Percentiles rank a stretch among this genome's conserved stretches.
phyloP scores from a whole-genome alignment of 2,329 filamentous ascomycete species.

The Claviceps capensis region DNA sequence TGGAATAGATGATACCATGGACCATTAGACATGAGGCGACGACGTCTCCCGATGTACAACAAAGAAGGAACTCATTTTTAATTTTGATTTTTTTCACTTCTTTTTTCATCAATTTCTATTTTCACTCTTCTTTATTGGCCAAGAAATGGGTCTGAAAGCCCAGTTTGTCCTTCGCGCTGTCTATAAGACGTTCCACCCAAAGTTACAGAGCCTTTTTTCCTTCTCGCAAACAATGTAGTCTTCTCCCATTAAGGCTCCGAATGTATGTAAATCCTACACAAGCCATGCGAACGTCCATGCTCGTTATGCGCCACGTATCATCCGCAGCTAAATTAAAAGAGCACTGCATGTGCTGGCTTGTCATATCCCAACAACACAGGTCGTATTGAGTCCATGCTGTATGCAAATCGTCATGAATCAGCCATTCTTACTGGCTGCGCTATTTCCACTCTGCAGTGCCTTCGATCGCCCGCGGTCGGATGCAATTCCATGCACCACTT shows the following conservation, averaged over 20 bases:
- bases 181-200: slow-evolving; percentile 2
- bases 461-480: neutral
- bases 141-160: neutral
- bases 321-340: slow-evolving; percentile 6
- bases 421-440: neutral
- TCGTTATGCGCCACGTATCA: neutral
- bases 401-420: slow-evolving; percentile 5
- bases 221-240: neutral
- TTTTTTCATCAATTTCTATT: neutral
- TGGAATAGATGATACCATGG: slow-evolving; percentile 4
- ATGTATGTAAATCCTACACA: slow-evolving; percentile 5
- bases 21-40: neutral
- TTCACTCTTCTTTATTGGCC: neutral
- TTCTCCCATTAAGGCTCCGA: neutral
- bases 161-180: neutral
- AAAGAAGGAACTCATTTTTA: neutral
- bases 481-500: neutral
- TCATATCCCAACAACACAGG: slow-evolving; percentile 5
- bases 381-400: slow-evolving; percentile 3
- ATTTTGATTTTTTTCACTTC: neutral
- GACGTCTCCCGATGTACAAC: neutral
- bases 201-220: neutral
- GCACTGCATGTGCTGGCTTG: neutral
- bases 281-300: neutral
- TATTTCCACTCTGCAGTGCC: neutral